Percentiles rank a stretch among this genome's conserved stretches.
Conservation (phyloP, 2,329 filamentous ascomycete species). For the Paraphaeosphaeria sporulosa region DNA sequence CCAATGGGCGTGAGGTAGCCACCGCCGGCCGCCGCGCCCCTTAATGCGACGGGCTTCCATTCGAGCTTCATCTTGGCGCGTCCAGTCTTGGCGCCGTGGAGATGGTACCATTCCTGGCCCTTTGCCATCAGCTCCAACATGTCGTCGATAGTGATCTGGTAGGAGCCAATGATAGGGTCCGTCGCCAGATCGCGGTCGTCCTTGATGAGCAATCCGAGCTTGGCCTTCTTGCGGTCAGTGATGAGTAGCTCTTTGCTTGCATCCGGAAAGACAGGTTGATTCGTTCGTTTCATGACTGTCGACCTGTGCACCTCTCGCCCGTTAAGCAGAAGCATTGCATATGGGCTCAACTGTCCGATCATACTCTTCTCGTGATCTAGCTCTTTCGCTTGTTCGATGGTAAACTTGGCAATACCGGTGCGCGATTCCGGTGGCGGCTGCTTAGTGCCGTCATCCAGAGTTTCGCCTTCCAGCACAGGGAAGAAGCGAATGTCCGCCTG, state of each 20-base stretch:
- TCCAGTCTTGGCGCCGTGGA: conserved; percentile 80
- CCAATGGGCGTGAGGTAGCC: conserved; percentile 94
- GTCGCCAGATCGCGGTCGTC: conserved; percentile 86
- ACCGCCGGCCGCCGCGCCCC: conserved; percentile 76
- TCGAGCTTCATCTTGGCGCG: conserved; percentile 89
- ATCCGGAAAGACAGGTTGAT: conserved; percentile 96
- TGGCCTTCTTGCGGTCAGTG: conserved; percentile 89
- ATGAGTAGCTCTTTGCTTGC: conserved; percentile 93
- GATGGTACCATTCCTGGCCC: conserved; percentile 95
- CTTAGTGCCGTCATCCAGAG: conserved; percentile 76
- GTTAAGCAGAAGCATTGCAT: conserved; percentile 86
- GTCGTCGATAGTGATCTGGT: conserved; percentile 94
- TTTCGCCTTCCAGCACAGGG: conserved; percentile 80
- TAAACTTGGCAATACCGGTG: conserved; percentile 93
- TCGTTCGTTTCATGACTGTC: conserved; percentile 93
- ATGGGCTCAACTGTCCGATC: conserved; percentile 89
- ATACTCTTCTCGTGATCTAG: conserved; percentile 91
- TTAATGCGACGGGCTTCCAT: conserved; percentile 93
- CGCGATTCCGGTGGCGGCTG: conserved; percentile 87
- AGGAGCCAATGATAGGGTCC: conserved; percentile 87
- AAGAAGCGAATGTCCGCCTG: conserved; percentile 91
- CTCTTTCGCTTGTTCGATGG: conserved; percentile 94
- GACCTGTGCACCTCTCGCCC: conserved; percentile 89
- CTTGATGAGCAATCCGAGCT: conserved; percentile 90
- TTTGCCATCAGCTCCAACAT: conserved; percentile 90